Conservation (phyloP, 371 early-diverging fungal species). For the Funneliformis caledonium region DNA sequence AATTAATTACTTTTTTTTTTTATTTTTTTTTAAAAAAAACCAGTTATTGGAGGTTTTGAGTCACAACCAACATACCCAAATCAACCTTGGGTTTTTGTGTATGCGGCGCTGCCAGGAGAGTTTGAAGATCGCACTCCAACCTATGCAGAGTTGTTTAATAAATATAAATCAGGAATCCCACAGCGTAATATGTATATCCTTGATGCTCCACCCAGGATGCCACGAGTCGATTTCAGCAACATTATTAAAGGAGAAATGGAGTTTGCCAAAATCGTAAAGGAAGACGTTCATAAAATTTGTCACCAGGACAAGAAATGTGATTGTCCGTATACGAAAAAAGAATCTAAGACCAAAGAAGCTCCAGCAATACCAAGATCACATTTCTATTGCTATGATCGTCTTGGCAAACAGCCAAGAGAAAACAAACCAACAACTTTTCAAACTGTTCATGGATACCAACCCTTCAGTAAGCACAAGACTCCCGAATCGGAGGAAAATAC, state of each 20-base stretch:
- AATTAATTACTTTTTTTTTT: background rate
- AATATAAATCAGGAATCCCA: background rate
- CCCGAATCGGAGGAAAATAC: background rate
- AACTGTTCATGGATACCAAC: background rate
- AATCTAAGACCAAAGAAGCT: background rate
- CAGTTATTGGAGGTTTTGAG: background rate
- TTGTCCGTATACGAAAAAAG: background rate
- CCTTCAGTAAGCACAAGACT: background rate
- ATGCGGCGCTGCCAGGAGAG: background rate
- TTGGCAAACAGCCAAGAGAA: background rate
- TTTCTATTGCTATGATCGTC: background rate
- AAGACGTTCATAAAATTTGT: constrained; percentile 1
- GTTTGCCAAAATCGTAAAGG: background rate
- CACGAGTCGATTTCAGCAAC: background rate
- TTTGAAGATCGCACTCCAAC: background rate
- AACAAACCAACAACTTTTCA: background rate
- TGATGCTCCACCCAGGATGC: background rate
- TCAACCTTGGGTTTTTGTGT: background rate
- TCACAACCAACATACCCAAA: background rate
- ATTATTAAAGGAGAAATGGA: background rate
- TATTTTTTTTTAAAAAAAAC: background rate
- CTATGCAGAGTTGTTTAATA: background rate
- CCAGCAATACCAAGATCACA: background rate
- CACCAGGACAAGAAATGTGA: background rate
- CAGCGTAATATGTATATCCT: background rate